Conservation (phyloP, 345 rosid genomes). For the Brassica rapa region DNA sequence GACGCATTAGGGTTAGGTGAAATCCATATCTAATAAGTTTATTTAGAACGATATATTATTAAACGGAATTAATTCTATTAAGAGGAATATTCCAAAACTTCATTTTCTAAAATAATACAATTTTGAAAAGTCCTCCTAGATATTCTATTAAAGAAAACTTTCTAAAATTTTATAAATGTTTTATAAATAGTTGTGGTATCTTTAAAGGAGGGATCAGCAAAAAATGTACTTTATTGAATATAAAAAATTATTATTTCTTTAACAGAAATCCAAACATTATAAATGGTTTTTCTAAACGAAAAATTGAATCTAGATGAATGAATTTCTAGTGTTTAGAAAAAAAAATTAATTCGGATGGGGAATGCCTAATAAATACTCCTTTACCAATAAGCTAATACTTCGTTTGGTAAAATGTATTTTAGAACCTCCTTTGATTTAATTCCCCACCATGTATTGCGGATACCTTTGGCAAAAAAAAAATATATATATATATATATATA, state of each 20-base stretch:
- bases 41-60: neutral
- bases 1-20: constrained; percentile 23
- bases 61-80: neutral
- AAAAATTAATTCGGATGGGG: no score
- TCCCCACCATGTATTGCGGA: constrained; percentile 27
- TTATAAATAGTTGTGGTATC: neutral
- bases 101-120: neutral
- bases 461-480: constrained; percentile 6
- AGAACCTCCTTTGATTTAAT: neutral
- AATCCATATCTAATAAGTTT: neutral
- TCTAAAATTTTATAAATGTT: neutral
- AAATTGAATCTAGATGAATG: no score
- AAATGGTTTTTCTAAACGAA: no score
- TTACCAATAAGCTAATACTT: no score
- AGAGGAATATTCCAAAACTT: neutral
- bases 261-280: no score
- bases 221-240: no score
- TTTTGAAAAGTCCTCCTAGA: neutral
- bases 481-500: no score
- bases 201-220: neutral
- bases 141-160: neutral
- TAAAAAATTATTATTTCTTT: no score
- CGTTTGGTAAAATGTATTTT: neutral
- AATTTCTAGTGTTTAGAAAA: no score
- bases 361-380: no score